phyloP scores from a whole-genome alignment of 108 stramenopile genomes.

The Cafeteria roenbergensis region DNA sequence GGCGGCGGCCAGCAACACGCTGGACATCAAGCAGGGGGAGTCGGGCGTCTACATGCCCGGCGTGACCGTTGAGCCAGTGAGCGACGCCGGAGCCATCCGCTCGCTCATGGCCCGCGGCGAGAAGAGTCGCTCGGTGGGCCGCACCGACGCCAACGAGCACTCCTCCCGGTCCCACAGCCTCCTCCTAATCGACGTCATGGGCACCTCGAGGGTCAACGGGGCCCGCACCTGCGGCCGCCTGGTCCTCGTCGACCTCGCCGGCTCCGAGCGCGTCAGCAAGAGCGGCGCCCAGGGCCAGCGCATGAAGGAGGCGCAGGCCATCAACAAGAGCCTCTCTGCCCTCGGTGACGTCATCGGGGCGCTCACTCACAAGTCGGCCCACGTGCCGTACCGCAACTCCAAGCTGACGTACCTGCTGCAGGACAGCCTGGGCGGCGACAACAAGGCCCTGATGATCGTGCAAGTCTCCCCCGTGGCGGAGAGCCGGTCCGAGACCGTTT shows the following conservation, averaged over 20 bases:
- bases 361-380: conserved; percentile 37
- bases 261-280: conserved; percentile 59
- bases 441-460: conserved; percentile 66
- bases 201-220: conserved; percentile 37
- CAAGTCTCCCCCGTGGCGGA: conserved; percentile 57
- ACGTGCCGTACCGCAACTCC: conserved; percentile 59
- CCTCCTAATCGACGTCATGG: conserved; percentile 28
- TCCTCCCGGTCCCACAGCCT: conserved; percentile 52
- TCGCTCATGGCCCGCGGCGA: conserved; percentile 41
- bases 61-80: conserved; percentile 23
- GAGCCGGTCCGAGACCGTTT: conserved; percentile 43
- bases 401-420: conserved; percentile 58
- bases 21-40: conserved; percentile 31
- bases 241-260: conserved; percentile 65
- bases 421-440: conserved; percentile 51
- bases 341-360: conserved; percentile 61
- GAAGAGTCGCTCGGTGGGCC: conserved; percentile 37
- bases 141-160: conserved; percentile 57
- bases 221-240: conserved; percentile 41
- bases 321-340: conserved; percentile 55
- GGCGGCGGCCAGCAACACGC: conserved; percentile 23
- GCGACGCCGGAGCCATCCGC: conserved; percentile 30
- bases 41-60: conserved; percentile 48
- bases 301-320: conserved; percentile 53
- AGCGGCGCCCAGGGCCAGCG: conserved; percentile 43